Conservation (phyloP, 345 rosid genomes). For the Eucalyptus paniculata region DNA sequence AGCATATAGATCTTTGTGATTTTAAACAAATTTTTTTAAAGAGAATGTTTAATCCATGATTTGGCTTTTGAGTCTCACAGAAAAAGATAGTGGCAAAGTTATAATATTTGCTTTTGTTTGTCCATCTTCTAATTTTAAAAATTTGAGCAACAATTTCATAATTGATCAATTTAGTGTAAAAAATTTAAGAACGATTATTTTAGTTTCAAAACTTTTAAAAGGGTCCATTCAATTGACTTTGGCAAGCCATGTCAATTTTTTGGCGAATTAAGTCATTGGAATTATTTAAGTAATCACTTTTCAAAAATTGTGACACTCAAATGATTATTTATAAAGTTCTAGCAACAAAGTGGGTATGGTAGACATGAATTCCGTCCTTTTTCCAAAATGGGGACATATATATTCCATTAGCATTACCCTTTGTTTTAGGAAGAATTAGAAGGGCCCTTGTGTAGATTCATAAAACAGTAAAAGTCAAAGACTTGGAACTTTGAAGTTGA, state of each 20-base stretch:
- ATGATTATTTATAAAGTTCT: too few relatives aligned
- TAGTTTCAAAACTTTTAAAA: background rate
- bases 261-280: too few relatives aligned
- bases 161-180: background rate
- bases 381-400: too few relatives aligned
- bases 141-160: background rate
- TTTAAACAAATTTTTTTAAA: background rate
- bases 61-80: background rate
- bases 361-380: too few relatives aligned
- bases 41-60: background rate
- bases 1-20: background rate
- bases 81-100: background rate
- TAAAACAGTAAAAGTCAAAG: too few relatives aligned
- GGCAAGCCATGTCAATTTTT: background rate
- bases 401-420: too few relatives aligned
- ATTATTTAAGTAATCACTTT: background rate
- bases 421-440: too few relatives aligned
- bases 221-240: background rate
- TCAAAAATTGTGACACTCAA: too few relatives aligned
- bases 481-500: too few relatives aligned
- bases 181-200: too few relatives aligned
- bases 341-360: too few relatives aligned
- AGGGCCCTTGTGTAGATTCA: too few relatives aligned
- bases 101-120: background rate
- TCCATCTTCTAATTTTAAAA: background rate